Conservation (phyloP, 306 rosid species). For the Medicago lupulina region DNA sequence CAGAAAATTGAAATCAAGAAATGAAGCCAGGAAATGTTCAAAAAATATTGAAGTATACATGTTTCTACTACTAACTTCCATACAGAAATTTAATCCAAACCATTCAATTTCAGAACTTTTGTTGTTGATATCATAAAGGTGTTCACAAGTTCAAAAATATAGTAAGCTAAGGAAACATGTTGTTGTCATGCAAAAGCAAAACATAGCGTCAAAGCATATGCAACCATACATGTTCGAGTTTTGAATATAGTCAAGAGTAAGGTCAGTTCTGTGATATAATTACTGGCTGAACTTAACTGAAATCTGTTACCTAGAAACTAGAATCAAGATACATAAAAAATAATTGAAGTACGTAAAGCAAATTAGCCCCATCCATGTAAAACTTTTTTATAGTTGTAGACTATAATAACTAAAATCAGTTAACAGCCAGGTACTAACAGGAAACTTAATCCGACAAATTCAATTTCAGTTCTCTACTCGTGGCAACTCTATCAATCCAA, state of each 20-base stretch:
- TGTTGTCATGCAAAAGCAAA: neutral
- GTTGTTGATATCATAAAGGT: neutral
- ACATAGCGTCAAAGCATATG: constrained; percentile 1
- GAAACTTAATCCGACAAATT: neutral
- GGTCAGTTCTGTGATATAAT: neutral
- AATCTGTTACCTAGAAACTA: neutral
- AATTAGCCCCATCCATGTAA: neutral
- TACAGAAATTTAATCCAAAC: neutral
- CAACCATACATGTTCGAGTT: neutral
- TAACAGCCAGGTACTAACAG: neutral
- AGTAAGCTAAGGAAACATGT: constrained; percentile 8
- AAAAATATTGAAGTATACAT: neutral
- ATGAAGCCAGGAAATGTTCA: constrained; percentile 3
- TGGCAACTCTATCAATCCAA: neutral
- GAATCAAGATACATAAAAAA: neutral
- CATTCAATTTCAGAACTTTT: constrained; percentile 22
- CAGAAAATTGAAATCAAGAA: constrained; percentile 5
- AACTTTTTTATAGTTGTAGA: neutral
- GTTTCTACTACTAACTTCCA: constrained; percentile 9
- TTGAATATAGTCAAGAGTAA: neutral
- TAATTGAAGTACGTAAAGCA: neutral
- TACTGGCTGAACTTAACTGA: constrained; percentile 14
- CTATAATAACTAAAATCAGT: neutral
- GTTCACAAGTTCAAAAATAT: constrained; percentile 2
- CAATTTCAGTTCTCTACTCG: neutral